These are phyloP conservation scores for Encephalitozoon hellem DNA, from an alignment of 371 early-diverging fungal species.

Conservation along the genomic window DNA sequence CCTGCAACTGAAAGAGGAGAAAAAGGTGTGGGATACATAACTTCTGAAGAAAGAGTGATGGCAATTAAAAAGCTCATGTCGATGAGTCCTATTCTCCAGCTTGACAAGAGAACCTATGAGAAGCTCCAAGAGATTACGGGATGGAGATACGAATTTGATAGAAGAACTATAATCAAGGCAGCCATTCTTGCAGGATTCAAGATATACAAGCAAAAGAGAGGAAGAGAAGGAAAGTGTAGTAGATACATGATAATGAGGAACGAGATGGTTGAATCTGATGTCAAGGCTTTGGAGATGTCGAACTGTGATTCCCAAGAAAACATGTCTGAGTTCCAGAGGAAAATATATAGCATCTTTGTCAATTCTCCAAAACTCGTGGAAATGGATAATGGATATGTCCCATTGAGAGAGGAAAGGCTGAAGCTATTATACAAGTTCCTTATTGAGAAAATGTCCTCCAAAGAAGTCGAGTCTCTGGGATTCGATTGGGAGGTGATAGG, in stretches of 20 bases:
- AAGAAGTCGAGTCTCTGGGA: not conserved
- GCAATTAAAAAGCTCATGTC: constrained; percentile 35
- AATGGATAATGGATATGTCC: constrained; percentile 33
- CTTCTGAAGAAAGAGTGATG: constrained; percentile 26
- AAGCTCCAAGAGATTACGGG: constrained; percentile 33
- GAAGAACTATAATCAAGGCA: constrained; percentile 46
- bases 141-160: constrained; percentile 28
- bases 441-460: not conserved
- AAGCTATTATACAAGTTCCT: constrained; percentile 3
- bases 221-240: not conserved
- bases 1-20: not conserved
- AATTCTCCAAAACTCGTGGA: constrained; percentile 1
- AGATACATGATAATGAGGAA: constrained; percentile 11
- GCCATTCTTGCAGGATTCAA: constrained; percentile 42
- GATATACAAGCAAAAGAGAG: constrained; percentile 8
- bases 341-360: constrained; percentile 31
- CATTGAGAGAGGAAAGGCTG: not conserved
- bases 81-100: constrained; percentile 16
- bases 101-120: constrained; percentile 21
- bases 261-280: not conserved
- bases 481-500: constrained; percentile 16
- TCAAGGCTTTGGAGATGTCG: not conserved
- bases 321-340: constrained; percentile 17
- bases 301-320: not conserved
- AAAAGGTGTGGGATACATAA: not conserved